Conservation (phyloP, 306 rosid genomes). For the Acacia crassicarpa region DNA sequence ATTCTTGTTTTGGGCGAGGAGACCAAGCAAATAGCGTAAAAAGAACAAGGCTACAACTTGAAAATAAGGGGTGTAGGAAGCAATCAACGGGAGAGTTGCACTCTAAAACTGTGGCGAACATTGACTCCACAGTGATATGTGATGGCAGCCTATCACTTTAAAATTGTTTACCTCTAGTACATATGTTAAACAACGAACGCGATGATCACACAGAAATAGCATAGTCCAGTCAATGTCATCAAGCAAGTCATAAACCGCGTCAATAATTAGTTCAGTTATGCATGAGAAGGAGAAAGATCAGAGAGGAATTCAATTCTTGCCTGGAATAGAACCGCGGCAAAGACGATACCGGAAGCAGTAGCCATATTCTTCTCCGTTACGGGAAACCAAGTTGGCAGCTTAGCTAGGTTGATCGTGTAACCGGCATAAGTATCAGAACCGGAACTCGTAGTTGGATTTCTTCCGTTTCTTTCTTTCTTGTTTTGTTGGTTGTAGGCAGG, state of each 20-base stretch:
- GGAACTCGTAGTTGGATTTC: not conserved
- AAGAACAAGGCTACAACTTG: not conserved
- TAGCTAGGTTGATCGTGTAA: not conserved
- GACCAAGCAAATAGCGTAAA: not conserved
- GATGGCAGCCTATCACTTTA: not conserved
- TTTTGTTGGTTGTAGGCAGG: not conserved
- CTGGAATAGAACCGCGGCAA: conserved; percentile 49
- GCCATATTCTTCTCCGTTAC: not conserved
- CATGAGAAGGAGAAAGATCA: not conserved
- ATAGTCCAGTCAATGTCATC: not conserved
- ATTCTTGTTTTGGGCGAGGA: not conserved
- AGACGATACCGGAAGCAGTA: conserved; percentile 27
- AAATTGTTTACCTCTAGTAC: not conserved
- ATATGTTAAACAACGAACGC: not conserved
- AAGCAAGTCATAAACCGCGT: not conserved
- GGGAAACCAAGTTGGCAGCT: not conserved
- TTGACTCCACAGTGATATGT: not conserved
- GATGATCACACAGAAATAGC: not conserved
- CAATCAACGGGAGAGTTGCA: not conserved
- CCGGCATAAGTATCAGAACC: not conserved
- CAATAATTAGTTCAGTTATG: not conserved
- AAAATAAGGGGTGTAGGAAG: not conserved
- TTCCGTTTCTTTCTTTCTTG: not conserved
- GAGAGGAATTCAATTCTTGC: conserved; percentile 21
- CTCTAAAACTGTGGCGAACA: not conserved